phyloP scores from a whole-genome alignment of 2,329 filamentous ascomycete species.

The Fusarium poae region DNA sequence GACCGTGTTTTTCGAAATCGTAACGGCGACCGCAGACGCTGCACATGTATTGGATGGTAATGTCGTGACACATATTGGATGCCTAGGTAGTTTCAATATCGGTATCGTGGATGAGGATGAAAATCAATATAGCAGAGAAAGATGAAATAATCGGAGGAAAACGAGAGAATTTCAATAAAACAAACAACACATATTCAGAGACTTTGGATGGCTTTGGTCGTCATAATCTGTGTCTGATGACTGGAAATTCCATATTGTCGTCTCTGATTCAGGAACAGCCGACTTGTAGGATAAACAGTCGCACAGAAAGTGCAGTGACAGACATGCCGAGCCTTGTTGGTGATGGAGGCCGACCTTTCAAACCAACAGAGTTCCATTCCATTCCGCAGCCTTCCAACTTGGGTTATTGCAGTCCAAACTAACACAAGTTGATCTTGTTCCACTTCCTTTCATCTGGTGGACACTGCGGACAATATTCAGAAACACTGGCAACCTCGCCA shows the following conservation, averaged over 20 bases:
- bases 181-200: not conserved
- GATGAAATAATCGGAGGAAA: not conserved
- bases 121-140: not conserved
- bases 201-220: fast-evolving
- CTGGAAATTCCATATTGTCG: not conserved
- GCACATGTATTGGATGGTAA: conserved; percentile 22
- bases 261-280: not conserved
- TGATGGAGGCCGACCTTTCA: not conserved
- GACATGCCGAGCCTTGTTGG: not conserved
- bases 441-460: conserved; percentile 28
- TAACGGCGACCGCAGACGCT: not conserved
- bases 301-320: not conserved
- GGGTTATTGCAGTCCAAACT: not conserved
- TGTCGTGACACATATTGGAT: conserved; percentile 15
- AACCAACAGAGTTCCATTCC: not conserved
- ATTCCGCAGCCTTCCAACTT: not conserved
- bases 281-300: not conserved
- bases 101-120: not conserved
- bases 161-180: not conserved
- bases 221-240: not conserved
- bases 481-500: conserved; percentile 11
- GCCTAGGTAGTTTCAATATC: too few species aligned
- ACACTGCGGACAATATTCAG: conserved; percentile 24
- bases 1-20: conserved; percentile 22
- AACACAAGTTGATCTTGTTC: conserved; percentile 3